Conservation (phyloP, 805 yeast species). For the Teunomyces gatunensis region DNA sequence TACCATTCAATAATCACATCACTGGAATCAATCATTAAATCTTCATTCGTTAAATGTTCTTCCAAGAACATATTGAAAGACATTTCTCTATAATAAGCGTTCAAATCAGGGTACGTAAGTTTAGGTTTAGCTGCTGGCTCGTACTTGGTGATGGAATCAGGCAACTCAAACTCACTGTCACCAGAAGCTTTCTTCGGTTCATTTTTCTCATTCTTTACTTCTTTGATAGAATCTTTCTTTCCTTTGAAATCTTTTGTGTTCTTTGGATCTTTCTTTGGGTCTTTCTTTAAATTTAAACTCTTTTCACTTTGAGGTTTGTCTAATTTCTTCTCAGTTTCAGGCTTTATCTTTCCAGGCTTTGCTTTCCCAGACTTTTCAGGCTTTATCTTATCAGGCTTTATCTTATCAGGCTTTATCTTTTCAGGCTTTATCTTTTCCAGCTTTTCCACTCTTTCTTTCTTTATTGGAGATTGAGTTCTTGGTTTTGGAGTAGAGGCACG, state of each 20-base stretch:
- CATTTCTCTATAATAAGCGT: slow-evolving; percentile 55
- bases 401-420: background rate
- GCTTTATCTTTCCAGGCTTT: background rate
- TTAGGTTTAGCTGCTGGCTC: slow-evolving; percentile 28
- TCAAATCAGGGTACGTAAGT: slow-evolving; percentile 47
- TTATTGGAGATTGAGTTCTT: background rate
- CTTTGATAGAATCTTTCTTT: background rate
- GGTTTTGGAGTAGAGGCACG: slow-evolving; percentile 6
- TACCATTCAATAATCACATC: slow-evolving; percentile 55
- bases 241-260: background rate
- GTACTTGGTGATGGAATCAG: slow-evolving; percentile 4
- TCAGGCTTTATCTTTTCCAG: background rate
- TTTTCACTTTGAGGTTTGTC: background rate
- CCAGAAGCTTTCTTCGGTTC: background rate
- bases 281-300: background rate
- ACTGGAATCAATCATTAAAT: slow-evolving; percentile 33
- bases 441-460: background rate
- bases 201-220: no score
- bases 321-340: background rate
- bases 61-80: slow-evolving; percentile 63
- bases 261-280: background rate
- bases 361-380: background rate
- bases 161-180: background rate
- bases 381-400: background rate
- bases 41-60: slow-evolving; percentile 46